phyloP scores from a whole-genome alignment of 352 stramenopile species.

The Phytophthora agathidicida region DNA sequence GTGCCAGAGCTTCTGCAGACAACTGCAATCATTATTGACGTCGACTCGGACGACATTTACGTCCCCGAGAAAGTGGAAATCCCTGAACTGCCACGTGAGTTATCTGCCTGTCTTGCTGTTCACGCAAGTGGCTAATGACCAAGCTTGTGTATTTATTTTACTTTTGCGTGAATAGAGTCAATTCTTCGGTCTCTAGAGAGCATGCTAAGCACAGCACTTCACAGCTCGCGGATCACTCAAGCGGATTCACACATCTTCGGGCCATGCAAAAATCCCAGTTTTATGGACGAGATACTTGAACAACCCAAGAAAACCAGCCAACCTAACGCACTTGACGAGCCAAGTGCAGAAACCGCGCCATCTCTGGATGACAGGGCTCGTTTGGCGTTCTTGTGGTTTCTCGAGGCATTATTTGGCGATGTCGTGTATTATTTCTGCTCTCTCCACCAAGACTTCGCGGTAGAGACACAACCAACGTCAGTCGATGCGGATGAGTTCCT shows the following conservation, averaged over 20 bases:
- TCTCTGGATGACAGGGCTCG: constrained; percentile 38
- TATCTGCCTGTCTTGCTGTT: not conserved
- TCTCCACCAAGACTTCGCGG: constrained; percentile 48
- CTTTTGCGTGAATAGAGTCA: constrained; percentile 43
- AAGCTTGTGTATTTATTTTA: not conserved
- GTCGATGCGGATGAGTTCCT: constrained; percentile 36
- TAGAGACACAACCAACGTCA: constrained; percentile 6
- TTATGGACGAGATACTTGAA: constrained; percentile 39
- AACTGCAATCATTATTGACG: constrained; percentile 59
- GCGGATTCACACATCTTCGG: constrained; percentile 62
- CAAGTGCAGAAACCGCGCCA: constrained; percentile 6
- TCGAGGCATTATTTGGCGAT: constrained; percentile 71
- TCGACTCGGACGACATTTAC: constrained; percentile 77
- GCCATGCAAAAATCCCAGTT: constrained; percentile 22
- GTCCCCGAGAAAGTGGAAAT: constrained; percentile 66
- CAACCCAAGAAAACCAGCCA: not conserved
- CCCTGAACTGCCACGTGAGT: constrained; percentile 70
- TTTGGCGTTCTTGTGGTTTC: constrained; percentile 55
- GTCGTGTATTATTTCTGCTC: constrained; percentile 68
- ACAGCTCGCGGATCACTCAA: constrained; percentile 41
- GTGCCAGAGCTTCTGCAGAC: constrained; percentile 53
- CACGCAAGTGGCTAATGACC: not conserved
- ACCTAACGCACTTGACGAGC: not conserved
- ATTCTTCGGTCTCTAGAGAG: constrained; percentile 61
- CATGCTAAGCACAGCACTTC: constrained; percentile 44